Base-by-base conservation (phyloP, 352 stramenopile genomes). In the Blastocystis sp. region DNA sequence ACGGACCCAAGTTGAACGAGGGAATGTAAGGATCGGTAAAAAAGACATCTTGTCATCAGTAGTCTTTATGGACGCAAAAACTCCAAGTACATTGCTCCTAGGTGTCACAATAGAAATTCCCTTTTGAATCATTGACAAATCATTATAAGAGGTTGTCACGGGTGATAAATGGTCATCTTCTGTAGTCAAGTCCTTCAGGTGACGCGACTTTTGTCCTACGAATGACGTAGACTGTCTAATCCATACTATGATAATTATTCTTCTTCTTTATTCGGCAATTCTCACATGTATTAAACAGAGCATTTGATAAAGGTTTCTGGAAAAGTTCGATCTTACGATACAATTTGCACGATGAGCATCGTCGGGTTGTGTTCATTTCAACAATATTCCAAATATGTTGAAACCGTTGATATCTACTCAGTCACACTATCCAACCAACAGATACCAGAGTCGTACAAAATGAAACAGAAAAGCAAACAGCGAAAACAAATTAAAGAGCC, bases 181-280 rank as follows among this genome's bases (percentile, higher is more conserved):
- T 14, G 19, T 3, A 32, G 54, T 32, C 3, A 61, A 32, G 27
- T 77, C 65, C 37, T 77, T 77, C 21, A 49, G 11, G 29, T 49
- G 65, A n/a, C 43, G 37, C 65, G 56, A 35, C 43, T 83, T 83
- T 43, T 67, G 46, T 43, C 52, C 71, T 83, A 83, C 0, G 12
- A 32, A 9, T 80, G 0, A 61, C 27, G 11, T n/a, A 61, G 21
- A 24, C 7, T n/a, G 21, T 29, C 4, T 35, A 66, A n/a, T 37
- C 21, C 71, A 0, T 27, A 83, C 71, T 57, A 63, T 67, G 49
- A 46, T 83, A 83, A 43, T 83, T 83, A 9, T 67, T 83, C 46
- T 83, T 83, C 24, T 83, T 83, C 35, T 83, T 83, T 51, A 66
- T 32, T 14, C 71, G 49, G 51, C 71, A 83, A 65, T 83, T 83